Conservation (phyloP, 805 yeast genomes). For the Monosporozyma siamensis region DNA sequence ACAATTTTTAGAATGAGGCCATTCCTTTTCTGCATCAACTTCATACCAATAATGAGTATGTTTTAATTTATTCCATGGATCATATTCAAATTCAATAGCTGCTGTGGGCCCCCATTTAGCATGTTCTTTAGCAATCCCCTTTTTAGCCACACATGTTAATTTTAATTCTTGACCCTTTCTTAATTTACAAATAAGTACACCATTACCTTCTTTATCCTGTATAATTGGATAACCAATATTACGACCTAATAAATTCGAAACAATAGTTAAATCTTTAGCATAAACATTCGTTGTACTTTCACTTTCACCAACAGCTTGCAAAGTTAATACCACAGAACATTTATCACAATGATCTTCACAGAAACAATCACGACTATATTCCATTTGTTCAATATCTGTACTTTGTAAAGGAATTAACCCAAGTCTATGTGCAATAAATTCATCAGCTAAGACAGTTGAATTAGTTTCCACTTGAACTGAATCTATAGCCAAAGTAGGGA, state of each 20-base stretch:
- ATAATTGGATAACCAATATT: conserved; percentile 78
- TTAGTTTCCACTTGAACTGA: conserved; percentile 88
- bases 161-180: conserved; percentile 87
- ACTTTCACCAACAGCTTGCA: conserved; percentile 82
- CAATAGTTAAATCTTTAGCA: conserved; percentile 63
- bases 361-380: conserved; percentile 91
- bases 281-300: conserved; percentile 86
- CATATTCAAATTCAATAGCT: conserved; percentile 93
- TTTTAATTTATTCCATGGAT: conserved; percentile 96
- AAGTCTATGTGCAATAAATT: conserved; percentile 85
- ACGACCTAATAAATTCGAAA: conserved; percentile 31
- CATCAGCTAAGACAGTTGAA: conserved; percentile 94
- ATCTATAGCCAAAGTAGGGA: conserved; percentile 94
- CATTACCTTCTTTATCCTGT: conserved; percentile 64
- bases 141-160: conserved; percentile 88
- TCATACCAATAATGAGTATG: conserved; percentile 98
- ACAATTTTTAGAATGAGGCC: conserved; percentile 86
- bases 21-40: conserved; percentile 75
- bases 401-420: conserved; percentile 88
- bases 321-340: conserved; percentile 80
- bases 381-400: conserved; percentile 70
- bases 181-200: conserved; percentile 84
- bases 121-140: conserved; percentile 95
- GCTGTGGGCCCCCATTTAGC: conserved; percentile 98
- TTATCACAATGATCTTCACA: conserved; percentile 96